Percentiles rank a stretch among this genome's conserved stretches.
Conservation (phyloP, 495 filamentous ascomycete species). For the Friedmanniomyces endolithicus region DNA sequence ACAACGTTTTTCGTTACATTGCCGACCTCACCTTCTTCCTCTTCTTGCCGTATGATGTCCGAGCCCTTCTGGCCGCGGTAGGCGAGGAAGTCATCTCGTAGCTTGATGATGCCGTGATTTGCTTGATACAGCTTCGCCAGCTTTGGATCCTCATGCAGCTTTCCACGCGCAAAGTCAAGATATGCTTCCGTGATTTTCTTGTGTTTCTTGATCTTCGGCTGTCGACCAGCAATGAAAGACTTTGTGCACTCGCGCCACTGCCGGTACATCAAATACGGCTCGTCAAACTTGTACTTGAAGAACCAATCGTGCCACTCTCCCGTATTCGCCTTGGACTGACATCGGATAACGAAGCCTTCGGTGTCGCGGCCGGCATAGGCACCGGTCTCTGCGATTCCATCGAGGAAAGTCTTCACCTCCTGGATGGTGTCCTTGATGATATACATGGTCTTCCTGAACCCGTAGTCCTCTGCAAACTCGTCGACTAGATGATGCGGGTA, state of each 20-base stretch:
- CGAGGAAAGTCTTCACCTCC: constrained; percentile 65
- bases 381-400: constrained; percentile 69
- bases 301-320: constrained; percentile 74
- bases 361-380: constrained; percentile 82
- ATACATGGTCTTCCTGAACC: constrained; percentile 78
- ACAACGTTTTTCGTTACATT: constrained; percentile 53
- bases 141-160: constrained; percentile 51
- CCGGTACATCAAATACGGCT: constrained; percentile 94
- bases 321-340: constrained; percentile 46
- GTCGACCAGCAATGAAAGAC: constrained; percentile 61
- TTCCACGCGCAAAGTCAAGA: constrained; percentile 61
- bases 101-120: constrained; percentile 92
- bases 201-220: constrained; percentile 74
- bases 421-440: constrained; percentile 62
- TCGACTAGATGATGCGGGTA: constrained; percentile 68
- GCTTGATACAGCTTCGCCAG: constrained; percentile 55
- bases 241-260: constrained; percentile 98
- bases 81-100: constrained; percentile 75
- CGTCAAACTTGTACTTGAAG: constrained; percentile 99
- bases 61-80: constrained; percentile 71
- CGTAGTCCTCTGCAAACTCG: constrained; percentile 83
- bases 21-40: constrained; percentile 31
- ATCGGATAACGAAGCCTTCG: constrained; percentile 93
- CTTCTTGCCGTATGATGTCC: constrained; percentile 63
- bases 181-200: constrained; percentile 84